A percentile compares a stretch with the other conserved stretches of the same genome.
Evolutionary conservation across 2,329 filamentous ascomycete species (phyloP).

Genomic region (Myrmaecium sp.): DNA sequence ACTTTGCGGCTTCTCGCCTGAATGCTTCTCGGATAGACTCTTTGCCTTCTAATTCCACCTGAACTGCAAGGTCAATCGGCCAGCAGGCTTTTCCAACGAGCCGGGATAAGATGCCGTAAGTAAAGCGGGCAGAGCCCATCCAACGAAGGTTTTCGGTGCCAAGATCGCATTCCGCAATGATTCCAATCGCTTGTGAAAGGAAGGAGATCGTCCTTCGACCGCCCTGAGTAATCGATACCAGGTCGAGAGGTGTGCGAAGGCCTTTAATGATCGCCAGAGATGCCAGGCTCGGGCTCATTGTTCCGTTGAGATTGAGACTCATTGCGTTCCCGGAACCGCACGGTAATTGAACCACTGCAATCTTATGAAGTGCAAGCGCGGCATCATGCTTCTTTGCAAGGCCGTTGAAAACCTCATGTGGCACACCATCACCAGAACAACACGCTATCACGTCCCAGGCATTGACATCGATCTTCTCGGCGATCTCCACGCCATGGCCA

Average conservation of each 20-base stretch:
- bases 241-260: conserved; percentile 63
- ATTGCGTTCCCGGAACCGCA: conserved; percentile 92
- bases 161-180: conserved; percentile 79
- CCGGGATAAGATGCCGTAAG: conserved; percentile 64
- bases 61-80: conserved; percentile 76
- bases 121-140: conserved; percentile 81
- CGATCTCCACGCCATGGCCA: conserved; percentile 57
- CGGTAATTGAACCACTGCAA: conserved; percentile 76
- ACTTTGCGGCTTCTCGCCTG: conserved; percentile 17
- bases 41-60: conserved; percentile 67
- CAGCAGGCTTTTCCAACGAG: conserved; percentile 63
- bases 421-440: conserved; percentile 81
- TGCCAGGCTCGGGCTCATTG: conserved; percentile 54
- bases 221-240: conserved; percentile 77
- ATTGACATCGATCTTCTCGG: conserved; percentile 57
- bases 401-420: conserved; percentile 91
- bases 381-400: conserved; percentile 64
- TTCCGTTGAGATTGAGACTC: conserved; percentile 77
- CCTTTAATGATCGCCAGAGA: conserved; percentile 80
- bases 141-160: conserved; percentile 82
- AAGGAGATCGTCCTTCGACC: conserved; percentile 63
- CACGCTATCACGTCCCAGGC: conserved; percentile 73
- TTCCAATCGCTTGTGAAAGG: conserved; percentile 74
- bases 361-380: conserved; percentile 50
- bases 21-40: conserved; percentile 58